Conservation (phyloP, 768 basidiomycete species). For the Rhizopogon rudus region DNA sequence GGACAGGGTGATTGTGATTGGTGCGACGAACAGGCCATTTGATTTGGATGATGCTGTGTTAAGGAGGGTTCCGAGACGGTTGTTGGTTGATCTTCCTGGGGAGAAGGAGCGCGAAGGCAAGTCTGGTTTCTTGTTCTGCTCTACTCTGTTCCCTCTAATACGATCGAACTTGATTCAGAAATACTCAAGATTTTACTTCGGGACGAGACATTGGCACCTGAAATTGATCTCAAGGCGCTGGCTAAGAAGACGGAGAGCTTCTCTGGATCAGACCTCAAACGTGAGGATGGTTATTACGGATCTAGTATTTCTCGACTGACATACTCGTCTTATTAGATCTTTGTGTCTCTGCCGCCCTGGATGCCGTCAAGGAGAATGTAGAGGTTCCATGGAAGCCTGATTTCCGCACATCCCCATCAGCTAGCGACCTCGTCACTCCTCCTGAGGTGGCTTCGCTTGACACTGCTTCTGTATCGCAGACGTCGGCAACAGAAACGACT, state of each 20-base stretch:
- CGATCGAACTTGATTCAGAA: slow-evolving; percentile 37
- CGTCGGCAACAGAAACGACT: slow-evolving; percentile 1
- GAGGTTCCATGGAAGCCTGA: slow-evolving; percentile 67
- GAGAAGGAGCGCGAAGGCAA: slow-evolving; percentile 80
- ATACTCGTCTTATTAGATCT: slow-evolving; percentile 57
- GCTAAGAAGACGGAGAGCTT: slow-evolving; percentile 78
- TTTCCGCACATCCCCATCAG: slow-evolving; percentile 2
- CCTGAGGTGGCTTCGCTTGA: slow-evolving; percentile 4
- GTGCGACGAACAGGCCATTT: slow-evolving; percentile 90
- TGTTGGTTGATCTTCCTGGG: slow-evolving; percentile 87
- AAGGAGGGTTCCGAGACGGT: slow-evolving; percentile 77
- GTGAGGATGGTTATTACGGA: slow-evolving; percentile 39
- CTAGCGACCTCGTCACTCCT: neutral
- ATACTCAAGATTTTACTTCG: slow-evolving; percentile 84
- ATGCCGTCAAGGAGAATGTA: slow-evolving; percentile 84
- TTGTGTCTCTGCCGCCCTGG: slow-evolving; percentile 88
- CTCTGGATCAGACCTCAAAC: slow-evolving; percentile 93
- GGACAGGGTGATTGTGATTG: slow-evolving; percentile 84
- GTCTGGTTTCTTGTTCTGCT: slow-evolving; percentile 11
- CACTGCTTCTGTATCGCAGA: neutral
- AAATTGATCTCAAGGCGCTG: slow-evolving; percentile 55
- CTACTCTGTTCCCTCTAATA: slow-evolving; percentile 3
- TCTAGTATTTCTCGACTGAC: neutral
- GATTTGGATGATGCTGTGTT: slow-evolving; percentile 91
- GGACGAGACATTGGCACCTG: slow-evolving; percentile 66